Conservation (phyloP, 805 yeast species). For the Hanseniaspora vineae region DNA sequence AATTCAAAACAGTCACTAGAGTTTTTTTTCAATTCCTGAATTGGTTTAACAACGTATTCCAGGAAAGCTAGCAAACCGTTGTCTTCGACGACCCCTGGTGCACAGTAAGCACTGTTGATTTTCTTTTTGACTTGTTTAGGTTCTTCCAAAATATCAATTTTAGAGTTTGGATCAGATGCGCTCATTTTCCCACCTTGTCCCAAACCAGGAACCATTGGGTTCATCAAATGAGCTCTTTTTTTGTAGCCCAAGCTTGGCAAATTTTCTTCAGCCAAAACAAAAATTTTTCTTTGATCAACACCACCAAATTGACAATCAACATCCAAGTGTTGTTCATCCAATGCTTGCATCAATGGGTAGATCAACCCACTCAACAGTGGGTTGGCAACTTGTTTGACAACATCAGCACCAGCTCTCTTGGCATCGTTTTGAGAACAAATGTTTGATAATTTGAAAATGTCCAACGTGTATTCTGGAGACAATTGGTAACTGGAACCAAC, state of each 20-base stretch:
- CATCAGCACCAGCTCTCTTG: slow-evolving; percentile 98
- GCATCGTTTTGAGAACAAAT: slow-evolving; percentile 89
- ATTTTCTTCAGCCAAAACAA: slow-evolving; percentile 92
- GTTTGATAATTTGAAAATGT: slow-evolving; percentile 75
- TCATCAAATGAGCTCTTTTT: slow-evolving; percentile 97
- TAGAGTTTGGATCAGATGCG: slow-evolving; percentile 96
- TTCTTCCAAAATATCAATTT: slow-evolving; percentile 83
- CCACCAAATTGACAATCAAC: slow-evolving; percentile 97
- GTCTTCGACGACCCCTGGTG: slow-evolving; percentile 85
- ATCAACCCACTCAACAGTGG: slow-evolving; percentile 88
- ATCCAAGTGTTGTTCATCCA: slow-evolving; percentile 82
- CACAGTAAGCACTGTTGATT: slow-evolving; percentile 84
- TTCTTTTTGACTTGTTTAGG: slow-evolving; percentile 84
- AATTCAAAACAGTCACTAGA: slow-evolving; percentile 45
- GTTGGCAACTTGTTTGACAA: slow-evolving; percentile 91
- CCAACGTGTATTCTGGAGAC: slow-evolving; percentile 68
- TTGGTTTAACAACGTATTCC: slow-evolving; percentile 75
- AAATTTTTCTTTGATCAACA: slow-evolving; percentile 96
- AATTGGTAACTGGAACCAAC: slow-evolving; percentile 87
- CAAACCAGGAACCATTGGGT: slow-evolving; percentile 97
- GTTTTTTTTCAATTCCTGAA: slow-evolving; percentile 51
- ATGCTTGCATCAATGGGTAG: slow-evolving; percentile 97
- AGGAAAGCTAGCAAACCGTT: slow-evolving; percentile 84
- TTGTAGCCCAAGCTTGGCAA: slow-evolving; percentile 79
- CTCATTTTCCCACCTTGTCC: slow-evolving; percentile 98